These are phyloP conservation scores for Globomyces sp. DNA, from an alignment of 371 early-diverging fungal species.

Conservation along the genomic window DNA sequence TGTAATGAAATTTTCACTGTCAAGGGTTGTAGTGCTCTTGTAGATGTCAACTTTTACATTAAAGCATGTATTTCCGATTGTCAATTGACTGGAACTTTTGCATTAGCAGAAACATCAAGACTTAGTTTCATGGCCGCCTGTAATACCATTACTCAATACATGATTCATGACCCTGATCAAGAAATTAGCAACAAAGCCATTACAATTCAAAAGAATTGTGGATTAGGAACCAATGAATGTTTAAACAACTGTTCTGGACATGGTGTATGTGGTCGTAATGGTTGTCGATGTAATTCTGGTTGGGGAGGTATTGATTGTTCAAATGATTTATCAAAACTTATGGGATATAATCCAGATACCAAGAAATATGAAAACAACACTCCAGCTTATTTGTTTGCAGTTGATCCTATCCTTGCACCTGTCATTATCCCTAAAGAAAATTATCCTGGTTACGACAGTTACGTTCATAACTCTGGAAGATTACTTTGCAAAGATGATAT, in stretches of 20 bases:
- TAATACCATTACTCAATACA: constrained; percentile 4
- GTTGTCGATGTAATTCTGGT: constrained; percentile 17
- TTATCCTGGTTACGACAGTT: no score
- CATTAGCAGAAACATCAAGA: constrained; percentile 9
- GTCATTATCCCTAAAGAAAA: no score
- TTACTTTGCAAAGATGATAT: no score
- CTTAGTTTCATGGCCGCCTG: constrained; percentile 10
- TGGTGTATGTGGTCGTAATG: constrained; percentile 14
- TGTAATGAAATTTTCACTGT: constrained; percentile 7
- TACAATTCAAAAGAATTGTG: constrained; percentile 13
- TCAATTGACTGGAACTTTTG: constrained; percentile 2
- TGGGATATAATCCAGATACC: not conserved
- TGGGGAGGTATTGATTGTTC: constrained; percentile 17
- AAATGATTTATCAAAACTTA: not conserved
- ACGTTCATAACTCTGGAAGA: no score
- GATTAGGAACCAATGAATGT: constrained; percentile 16
- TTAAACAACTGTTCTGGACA: constrained; percentile 19
- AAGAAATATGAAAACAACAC: not conserved
- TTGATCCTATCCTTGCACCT: no score
- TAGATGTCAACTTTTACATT: not conserved
- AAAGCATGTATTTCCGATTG: constrained; percentile 12
- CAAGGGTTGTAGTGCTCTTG: constrained; percentile 1
- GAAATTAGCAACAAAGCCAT: not conserved
- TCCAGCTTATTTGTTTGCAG: not conserved
- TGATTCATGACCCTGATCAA: not conserved